Percentiles rank a stretch among this genome's conserved stretches.
phyloP scores from a whole-genome alignment of 2,329 filamentous ascomycete genomes.

The Drechmeria coniospora region DNA sequence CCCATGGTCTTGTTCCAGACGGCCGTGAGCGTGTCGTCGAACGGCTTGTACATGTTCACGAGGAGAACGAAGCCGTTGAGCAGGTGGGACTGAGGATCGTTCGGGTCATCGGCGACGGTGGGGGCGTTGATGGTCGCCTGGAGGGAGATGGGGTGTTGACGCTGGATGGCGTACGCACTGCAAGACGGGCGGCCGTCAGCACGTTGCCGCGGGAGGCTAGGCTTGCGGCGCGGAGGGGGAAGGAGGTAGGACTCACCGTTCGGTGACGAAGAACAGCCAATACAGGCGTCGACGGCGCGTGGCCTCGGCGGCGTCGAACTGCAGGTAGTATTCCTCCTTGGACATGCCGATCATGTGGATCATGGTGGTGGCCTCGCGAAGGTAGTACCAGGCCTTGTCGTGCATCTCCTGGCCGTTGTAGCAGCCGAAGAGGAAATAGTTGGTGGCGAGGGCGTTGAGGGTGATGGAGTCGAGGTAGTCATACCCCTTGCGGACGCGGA shows the following conservation, averaged over 20 bases:
- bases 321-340: constrained; percentile 46
- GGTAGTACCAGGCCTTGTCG: constrained; percentile 63
- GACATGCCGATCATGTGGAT: constrained; percentile 44
- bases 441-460: constrained; percentile 50
- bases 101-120: constrained; percentile 43
- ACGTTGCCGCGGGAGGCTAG: no score
- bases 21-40: constrained; percentile 48
- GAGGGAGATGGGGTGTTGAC: constrained; percentile 53
- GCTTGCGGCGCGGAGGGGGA: no score
- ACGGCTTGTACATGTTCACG: constrained; percentile 47
- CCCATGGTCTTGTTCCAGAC: constrained; percentile 51
- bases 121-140: constrained; percentile 55
- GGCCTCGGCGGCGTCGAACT: constrained; percentile 42
- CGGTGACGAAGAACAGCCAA: constrained; percentile 58
- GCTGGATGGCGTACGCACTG: constrained; percentile 55
- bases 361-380: constrained; percentile 63
- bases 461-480: constrained; percentile 43
- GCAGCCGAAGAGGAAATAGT: constrained; percentile 63
- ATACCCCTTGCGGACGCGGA: constrained; percentile 47
- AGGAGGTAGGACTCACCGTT: constrained; percentile 38
- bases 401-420: constrained; percentile 58
- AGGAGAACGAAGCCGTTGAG: constrained; percentile 43
- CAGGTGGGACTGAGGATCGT: constrained; percentile 36
- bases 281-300: constrained; percentile 51
- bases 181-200: no score